Base-by-base conservation (phyloP, 75 land plant species). In the Sequoiadendron giganteum region DNA sequence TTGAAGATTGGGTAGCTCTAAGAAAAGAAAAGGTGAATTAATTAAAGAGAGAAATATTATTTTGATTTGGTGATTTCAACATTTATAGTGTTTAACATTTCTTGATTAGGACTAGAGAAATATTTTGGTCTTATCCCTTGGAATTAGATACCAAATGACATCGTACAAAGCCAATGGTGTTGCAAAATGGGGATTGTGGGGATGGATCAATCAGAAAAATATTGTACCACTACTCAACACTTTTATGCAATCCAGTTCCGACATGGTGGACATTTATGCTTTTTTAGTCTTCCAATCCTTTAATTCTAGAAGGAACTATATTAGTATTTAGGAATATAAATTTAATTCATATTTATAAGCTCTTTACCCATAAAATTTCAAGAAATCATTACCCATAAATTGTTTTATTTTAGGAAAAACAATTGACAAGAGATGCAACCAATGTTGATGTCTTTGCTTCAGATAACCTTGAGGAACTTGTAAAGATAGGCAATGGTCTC, bases 91-190 rank as follows among this genome's bases (percentile, higher is more conserved):
- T 1, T 45, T 42, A 3, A 2, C 3, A 10, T 80, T 19, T 21
- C 45, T 25, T 1, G 4, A 43, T 1, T 13, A 42, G 83, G 83
- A 81, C 39, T 6, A 13, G 47, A 19, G 38, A 19, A 83, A 56
- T 54, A 84, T 84, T 43, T 75, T 92, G 76, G 93, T 90, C 45
- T 36, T 92, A 38, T 92, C 93, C 28, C 88, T 92, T 15, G 93
- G 93, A 6, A 90, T 88, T 19, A 91, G 93, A 40, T 30, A 83
- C 78, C 28, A 88, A 61, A 40, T 34, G 21, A 65, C 70, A 43
- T 85, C 86, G 82, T 92, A 90, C 87, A 52, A 76, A 16, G 93
- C 93, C 11, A 42, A 61, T 18, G 61, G 76, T 10, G 88, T 87
- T 25, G 88, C 87, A 36, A 84, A 87, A 7, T 92, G 93, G 93